These are phyloP conservation scores for Claviceps pazoutovae DNA, from an alignment of 2,329 filamentous ascomycete species.

Conservation along the genomic window DNA sequence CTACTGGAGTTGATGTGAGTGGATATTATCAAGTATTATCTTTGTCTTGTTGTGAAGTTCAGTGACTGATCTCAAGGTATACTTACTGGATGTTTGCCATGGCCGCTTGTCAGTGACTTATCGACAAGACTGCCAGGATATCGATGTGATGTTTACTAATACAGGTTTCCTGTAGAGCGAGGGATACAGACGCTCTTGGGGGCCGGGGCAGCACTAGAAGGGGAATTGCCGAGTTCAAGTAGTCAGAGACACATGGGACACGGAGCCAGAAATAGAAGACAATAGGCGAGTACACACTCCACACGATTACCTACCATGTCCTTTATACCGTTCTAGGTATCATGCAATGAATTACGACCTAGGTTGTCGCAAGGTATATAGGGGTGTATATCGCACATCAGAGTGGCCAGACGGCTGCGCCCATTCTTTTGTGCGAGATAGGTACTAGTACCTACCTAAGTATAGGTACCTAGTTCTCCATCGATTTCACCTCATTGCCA, in stretches of 20 bases:
- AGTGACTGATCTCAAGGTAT: not conserved
- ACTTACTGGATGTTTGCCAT: slow-evolving; percentile 14
- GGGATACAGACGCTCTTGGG: not conserved
- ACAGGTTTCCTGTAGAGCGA: too few species aligned
- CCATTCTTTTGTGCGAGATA: too few species aligned
- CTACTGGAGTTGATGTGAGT: slow-evolving; percentile 1
- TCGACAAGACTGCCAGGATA: not conserved
- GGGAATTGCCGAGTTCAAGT: slow-evolving; percentile 4
- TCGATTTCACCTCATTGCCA: not conserved
- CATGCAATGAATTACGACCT: too few species aligned
- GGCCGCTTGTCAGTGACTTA: not conserved
- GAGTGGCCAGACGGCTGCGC: too few species aligned
- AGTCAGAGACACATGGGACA: slow-evolving; percentile 4
- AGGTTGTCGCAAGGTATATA: too few species aligned
- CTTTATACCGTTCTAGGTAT: not conserved
- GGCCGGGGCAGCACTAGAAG: slow-evolving; percentile 1
- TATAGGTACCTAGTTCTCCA: not conserved
- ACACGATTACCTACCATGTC: not conserved
- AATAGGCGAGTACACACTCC: slow-evolving; percentile 2
- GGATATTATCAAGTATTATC: not conserved
- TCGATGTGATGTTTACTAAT: not conserved
- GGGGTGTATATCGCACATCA: too few species aligned
- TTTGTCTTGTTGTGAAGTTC: not conserved
- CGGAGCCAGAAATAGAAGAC: slow-evolving; percentile 7
- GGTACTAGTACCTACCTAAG: too few species aligned